Evolutionary conservation across 352 stramenopile species (phyloP).

Genomic region (Phytopythium helicoides): DNA sequence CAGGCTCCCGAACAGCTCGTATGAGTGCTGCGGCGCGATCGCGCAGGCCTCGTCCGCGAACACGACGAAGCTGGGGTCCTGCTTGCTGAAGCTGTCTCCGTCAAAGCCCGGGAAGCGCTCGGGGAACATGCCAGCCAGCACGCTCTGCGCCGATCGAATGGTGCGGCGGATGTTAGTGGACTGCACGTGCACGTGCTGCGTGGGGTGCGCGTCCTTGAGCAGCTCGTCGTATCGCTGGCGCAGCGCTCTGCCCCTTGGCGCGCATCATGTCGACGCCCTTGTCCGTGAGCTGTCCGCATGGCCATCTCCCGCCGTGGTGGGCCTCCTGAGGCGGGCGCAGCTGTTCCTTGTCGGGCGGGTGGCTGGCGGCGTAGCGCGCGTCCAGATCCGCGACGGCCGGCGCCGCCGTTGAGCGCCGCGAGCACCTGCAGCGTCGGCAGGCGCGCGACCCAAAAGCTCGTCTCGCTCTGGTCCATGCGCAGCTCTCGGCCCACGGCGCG

Average conservation of each 20-base stretch:
- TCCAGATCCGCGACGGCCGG: conserved; percentile 33
- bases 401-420: conserved; percentile 43
- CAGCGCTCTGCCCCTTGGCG: conserved; percentile 40
- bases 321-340: conserved; percentile 29
- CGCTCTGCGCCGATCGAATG: conserved; percentile 66
- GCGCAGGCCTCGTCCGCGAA: conserved; percentile 47
- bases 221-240: conserved; percentile 40
- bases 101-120: conserved; percentile 31
- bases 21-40: conserved; percentile 60
- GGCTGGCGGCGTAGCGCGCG: conserved; percentile 2
- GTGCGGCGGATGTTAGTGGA: conserved; percentile 80
- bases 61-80: conserved; percentile 28
- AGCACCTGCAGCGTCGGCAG: conserved; percentile 43
- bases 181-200: conserved; percentile 54
- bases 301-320: conserved; percentile 61
- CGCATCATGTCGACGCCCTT: conserved; percentile 70
- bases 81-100: background rate
- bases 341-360: background rate
- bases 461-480: conserved; percentile 39
- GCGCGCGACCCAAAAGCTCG: conserved; percentile 58
- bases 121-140: conserved; percentile 67
- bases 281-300: conserved; percentile 67
- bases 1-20: conserved; percentile 58
- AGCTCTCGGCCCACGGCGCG: conserved; percentile 43
- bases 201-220: conserved; percentile 28